Base-by-base conservation (phyloP, 75 land plant species). In the Cupressus sempervirens region DNA sequence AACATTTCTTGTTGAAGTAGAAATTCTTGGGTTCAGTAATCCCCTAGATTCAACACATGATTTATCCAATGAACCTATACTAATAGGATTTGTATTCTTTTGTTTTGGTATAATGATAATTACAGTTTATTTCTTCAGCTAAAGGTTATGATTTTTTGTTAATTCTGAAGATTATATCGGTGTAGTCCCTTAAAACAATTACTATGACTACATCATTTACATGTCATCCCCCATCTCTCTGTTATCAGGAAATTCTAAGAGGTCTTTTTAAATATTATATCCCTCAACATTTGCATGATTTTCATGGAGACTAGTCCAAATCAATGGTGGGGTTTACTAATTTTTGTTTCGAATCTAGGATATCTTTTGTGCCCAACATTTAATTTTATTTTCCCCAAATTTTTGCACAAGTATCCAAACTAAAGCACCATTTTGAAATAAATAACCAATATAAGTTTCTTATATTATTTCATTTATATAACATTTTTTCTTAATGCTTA, bases 41-140 rank as follows among this genome's bases (percentile, higher is more conserved):
- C 0, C 99, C 97, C 83, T 97, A 97, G 99, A 84, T 97, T 72
- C 92, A 93, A 82, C 99, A 95, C 94, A 97, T 90, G 83, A 81
- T 87, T 83, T 58, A 73, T 53, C 84, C 85, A 73, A 38, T 36
- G 54, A 72, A 20, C 20, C n/a, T 52, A 12, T 18, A n/a, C 74
- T 88, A 38, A 23, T 14, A 58, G 86, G 16, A 29, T 32, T 58
- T 53, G 45, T 30, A 45, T 46, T 52, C 56, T 77, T 40, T 79
- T 48, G 45, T 41, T 20, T 18, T 74, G 26, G 65, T 23, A 58
- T 58, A 5, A 58, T 58, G 65, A 18, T 20, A 81, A 30, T 75
- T 11, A 10, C 32, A 70, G 30, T 70, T 70, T 70, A 70, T 70
- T 70, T 70, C 74, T 30, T 70, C 34, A 11, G 32, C 74, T 70